Percentiles rank a stretch among this genome's conserved stretches.
These are phyloP conservation scores for Exsudoporus frostii DNA, from an alignment of 768 basidiomycete genomes.

Conservation along the genomic window DNA sequence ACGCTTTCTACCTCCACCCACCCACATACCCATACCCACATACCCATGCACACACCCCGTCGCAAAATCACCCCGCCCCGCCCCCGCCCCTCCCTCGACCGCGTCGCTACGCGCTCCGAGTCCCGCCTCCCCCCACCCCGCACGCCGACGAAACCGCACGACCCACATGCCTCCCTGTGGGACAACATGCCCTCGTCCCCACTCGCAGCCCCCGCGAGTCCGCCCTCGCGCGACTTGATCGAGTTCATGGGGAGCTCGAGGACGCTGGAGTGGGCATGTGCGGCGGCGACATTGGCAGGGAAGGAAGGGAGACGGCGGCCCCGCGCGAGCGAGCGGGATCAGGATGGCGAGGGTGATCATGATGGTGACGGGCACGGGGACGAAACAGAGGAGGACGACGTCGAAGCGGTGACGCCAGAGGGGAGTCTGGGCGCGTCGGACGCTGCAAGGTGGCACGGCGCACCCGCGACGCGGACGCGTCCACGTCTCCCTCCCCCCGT, in stretches of 20 bases:
- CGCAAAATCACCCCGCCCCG: slow-evolving; percentile 31
- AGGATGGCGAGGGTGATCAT: slow-evolving; percentile 6
- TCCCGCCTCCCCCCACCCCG: slow-evolving; percentile 29
- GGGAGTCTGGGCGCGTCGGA: slow-evolving; percentile 45
- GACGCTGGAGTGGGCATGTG: slow-evolving; percentile 34
- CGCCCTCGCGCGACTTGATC: slow-evolving; percentile 29
- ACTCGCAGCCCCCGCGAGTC: slow-evolving; percentile 36
- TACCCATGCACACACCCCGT: slow-evolving; percentile 18
- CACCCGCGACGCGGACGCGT: neutral
- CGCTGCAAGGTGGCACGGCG: slow-evolving; percentile 36
- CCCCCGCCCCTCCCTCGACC: slow-evolving; percentile 32
- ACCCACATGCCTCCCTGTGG: slow-evolving; percentile 29
- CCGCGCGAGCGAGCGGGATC: neutral
- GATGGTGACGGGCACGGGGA: slow-evolving; percentile 25
- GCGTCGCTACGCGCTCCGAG: slow-evolving; percentile 30
- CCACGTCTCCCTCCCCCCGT: neutral
- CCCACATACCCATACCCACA: neutral
- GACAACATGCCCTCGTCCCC: slow-evolving; percentile 43
- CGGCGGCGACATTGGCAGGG: slow-evolving; percentile 47
- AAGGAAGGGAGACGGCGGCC: slow-evolving; percentile 34
- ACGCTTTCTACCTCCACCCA: slow-evolving; percentile 25
- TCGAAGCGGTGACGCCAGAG: slow-evolving; percentile 64
- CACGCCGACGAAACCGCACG: slow-evolving; percentile 28
- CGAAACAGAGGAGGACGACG: slow-evolving; percentile 61
- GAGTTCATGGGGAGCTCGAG: slow-evolving; percentile 28